A percentile compares a stretch with the other conserved stretches of the same genome.
These are phyloP conservation scores for Penicillium psychrofluorescens DNA, from an alignment of 495 filamentous ascomycete genomes.

Conservation along the genomic window DNA sequence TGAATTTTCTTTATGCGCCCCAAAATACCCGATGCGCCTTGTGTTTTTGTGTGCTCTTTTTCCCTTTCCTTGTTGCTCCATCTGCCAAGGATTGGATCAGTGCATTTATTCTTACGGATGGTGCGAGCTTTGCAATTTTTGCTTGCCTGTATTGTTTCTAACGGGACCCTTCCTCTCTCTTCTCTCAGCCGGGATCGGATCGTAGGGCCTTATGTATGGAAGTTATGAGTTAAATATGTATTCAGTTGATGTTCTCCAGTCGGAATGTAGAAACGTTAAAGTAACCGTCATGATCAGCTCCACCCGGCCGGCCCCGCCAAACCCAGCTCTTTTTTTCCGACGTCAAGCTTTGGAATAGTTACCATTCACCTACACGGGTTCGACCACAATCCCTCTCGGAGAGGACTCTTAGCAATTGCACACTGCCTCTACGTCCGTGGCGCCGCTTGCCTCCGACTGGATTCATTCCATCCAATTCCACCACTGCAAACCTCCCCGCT, in stretches of 20 bases:
- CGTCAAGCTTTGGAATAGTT: neutral
- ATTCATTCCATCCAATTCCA: neutral
- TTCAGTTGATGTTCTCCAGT: too few relatives aligned
- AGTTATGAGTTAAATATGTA: too few relatives aligned
- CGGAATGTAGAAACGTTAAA: too few relatives aligned
- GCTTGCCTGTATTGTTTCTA: too few relatives aligned
- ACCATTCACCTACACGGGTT: too few relatives aligned
- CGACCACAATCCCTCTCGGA: too few relatives aligned
- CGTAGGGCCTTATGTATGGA: too few relatives aligned
- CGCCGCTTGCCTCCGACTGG: too few relatives aligned
- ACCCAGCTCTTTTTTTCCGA: constrained; percentile 1
- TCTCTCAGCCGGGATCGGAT: too few relatives aligned
- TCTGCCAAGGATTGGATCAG: constrained; percentile 10
- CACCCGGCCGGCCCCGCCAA: constrained; percentile 11
- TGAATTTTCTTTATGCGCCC: neutral
- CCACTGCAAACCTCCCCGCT: neutral
- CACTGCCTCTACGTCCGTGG: too few relatives aligned
- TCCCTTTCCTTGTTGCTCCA: constrained; percentile 4
- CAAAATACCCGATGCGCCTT: constrained; percentile 21
- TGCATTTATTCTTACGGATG: constrained; percentile 4
- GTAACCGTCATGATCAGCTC: constrained; percentile 15
- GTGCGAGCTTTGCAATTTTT: neutral
- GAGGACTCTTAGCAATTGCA: too few relatives aligned
- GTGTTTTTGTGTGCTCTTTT: constrained; percentile 17
- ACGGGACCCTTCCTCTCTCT: too few relatives aligned